phyloP scores from a whole-genome alignment of 1,284 basidiomycete genomes.

The Schizopora paradoxa region DNA sequence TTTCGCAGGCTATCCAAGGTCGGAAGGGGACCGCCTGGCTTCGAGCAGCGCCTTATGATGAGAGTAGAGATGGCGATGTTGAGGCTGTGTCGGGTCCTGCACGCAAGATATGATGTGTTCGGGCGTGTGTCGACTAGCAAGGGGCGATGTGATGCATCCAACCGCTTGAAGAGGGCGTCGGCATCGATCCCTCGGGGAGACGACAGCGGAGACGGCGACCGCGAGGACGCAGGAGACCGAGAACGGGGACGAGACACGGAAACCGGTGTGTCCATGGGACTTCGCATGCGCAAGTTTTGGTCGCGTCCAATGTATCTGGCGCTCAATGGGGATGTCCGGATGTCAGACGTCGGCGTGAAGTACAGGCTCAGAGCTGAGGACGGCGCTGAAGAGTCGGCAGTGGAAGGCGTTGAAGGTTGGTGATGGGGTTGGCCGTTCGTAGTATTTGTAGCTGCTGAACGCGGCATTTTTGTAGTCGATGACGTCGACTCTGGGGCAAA shows the following conservation, averaged over 20 bases:
- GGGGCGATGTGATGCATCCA: slow-evolving; percentile 48
- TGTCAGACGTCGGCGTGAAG: slow-evolving; percentile 52
- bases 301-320: slow-evolving; percentile 26
- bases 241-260: slow-evolving; percentile 18
- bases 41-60: slow-evolving; percentile 77
- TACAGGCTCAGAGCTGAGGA: slow-evolving; percentile 45
- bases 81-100: slow-evolving; percentile 62
- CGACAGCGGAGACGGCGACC: slow-evolving; percentile 19
- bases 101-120: slow-evolving; percentile 54
- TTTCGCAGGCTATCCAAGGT: slow-evolving; percentile 64
- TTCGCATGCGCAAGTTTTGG: slow-evolving; percentile 23
- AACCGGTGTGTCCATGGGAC: slow-evolving; percentile 21
- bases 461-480: slow-evolving; percentile 21
- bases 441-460: slow-evolving; percentile 17
- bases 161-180: slow-evolving; percentile 42
- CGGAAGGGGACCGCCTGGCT: slow-evolving; percentile 57
- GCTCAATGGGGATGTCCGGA: slow-evolving; percentile 25
- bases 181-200: slow-evolving; percentile 41
- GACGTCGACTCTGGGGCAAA: slow-evolving; percentile 30
- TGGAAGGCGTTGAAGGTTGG: slow-evolving; percentile 19
- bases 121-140: slow-evolving; percentile 79
- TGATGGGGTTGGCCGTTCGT: slow-evolving; percentile 7
- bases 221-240: background rate
- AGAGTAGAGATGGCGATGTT: slow-evolving; percentile 82
- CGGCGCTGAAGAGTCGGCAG: slow-evolving; percentile 41